These are phyloP conservation scores for Tolypocladium ovalisporum DNA, from an alignment of 2,329 filamentous ascomycete species.

Conservation along the genomic window DNA sequence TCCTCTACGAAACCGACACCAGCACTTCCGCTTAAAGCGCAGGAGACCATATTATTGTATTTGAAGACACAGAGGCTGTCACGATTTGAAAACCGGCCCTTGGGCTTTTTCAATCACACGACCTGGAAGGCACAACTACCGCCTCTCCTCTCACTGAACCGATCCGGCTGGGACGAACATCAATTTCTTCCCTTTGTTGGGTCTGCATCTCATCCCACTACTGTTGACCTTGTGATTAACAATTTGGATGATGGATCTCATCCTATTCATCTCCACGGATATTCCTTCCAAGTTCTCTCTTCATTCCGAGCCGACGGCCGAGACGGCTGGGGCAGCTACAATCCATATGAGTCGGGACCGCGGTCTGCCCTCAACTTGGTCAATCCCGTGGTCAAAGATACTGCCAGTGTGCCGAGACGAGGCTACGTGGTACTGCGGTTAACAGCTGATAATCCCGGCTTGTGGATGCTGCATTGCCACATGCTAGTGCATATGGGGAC, in stretches of 20 bases:
- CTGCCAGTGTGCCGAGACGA: constrained; percentile 26
- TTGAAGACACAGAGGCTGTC: constrained; percentile 13
- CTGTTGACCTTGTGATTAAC: constrained; percentile 18
- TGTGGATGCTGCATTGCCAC: constrained; percentile 18
- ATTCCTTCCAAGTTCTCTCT: constrained; percentile 35
- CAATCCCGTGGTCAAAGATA: constrained; percentile 18
- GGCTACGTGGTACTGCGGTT: constrained; percentile 14
- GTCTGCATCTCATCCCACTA: constrained; percentile 2
- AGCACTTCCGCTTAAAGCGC: constrained; percentile 2
- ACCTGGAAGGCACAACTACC: constrained; percentile 11
- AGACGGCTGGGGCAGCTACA: constrained; percentile 13
- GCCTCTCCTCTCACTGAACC: constrained; percentile 9
- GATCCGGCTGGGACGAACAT: constrained; percentile 10
- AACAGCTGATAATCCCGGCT: constrained; percentile 12
- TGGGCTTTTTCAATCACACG: constrained; percentile 16
- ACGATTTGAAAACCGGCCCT: constrained; percentile 9
- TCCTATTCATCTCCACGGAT: constrained; percentile 43
- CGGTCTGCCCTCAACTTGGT: constrained; percentile 4
- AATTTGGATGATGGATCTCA: constrained; percentile 21
- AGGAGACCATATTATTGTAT: constrained; percentile 12
- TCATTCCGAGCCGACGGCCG: constrained; percentile 9
- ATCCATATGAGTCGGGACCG: constrained; percentile 9
- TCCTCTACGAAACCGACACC: neutral
- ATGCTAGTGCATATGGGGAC: constrained; percentile 16
- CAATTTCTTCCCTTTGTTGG: constrained; percentile 11